Conservation (phyloP, 805 yeast species). For the Vanderwaltozyma polyspora region DNA sequence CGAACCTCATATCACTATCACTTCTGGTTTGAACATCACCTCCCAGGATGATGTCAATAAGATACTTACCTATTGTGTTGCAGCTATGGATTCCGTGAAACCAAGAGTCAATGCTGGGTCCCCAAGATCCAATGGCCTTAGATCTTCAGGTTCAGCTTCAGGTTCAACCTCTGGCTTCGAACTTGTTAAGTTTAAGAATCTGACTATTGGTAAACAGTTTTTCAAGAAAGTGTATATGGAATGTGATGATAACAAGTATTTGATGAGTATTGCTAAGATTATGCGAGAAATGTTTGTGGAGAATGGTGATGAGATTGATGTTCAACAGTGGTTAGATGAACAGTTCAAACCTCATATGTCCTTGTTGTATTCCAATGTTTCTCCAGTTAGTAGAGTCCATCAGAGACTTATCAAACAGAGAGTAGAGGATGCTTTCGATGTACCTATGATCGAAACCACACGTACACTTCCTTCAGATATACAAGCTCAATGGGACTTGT, state of each 20-base stretch:
- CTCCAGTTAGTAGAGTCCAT: slow-evolving; percentile 58
- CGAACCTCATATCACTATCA: slow-evolving; percentile 69
- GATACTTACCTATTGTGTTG: slow-evolving; percentile 42
- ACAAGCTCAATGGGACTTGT: slow-evolving; percentile 18
- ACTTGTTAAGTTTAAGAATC: slow-evolving; percentile 17
- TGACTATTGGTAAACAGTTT: slow-evolving; percentile 19
- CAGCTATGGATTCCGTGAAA: slow-evolving; percentile 39
- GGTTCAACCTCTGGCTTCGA: too few relatives aligned
- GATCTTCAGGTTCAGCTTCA: too few relatives aligned
- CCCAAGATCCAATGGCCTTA: too few relatives aligned
- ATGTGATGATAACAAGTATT: slow-evolving; percentile 18
- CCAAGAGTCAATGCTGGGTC: slow-evolving; percentile 5
- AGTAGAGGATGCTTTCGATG: slow-evolving; percentile 52
- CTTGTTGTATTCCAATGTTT: slow-evolving; percentile 50
- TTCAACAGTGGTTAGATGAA: slow-evolving; percentile 43
- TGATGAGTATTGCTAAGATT: slow-evolving; percentile 32
- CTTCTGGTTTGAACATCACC: slow-evolving; percentile 44
- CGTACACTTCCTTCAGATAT: slow-evolving; percentile 3
- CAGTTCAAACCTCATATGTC: slow-evolving; percentile 68
- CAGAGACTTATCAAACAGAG: slow-evolving; percentile 53
- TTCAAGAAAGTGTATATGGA: slow-evolving; percentile 21
- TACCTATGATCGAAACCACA: slow-evolving; percentile 14
- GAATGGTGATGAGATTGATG: slow-evolving; percentile 27
- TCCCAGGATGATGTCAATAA: slow-evolving; percentile 46
- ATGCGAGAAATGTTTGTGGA: slow-evolving; percentile 46